Base-by-base conservation (phyloP, 768 basidiomycete genomes). In the Hemileccinum rubropunctum region DNA sequence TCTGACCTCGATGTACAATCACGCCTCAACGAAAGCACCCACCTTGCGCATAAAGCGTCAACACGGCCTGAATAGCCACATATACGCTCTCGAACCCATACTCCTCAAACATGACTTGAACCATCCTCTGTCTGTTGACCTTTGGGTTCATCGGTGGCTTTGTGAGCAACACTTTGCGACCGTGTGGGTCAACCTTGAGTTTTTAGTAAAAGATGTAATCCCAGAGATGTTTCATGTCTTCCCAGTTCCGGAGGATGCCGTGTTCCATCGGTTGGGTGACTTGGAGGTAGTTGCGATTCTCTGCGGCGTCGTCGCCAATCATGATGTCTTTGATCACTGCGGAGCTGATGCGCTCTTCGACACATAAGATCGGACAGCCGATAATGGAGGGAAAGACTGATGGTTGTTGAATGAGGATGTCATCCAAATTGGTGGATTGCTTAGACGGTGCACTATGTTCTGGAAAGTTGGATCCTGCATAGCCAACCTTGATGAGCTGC, bases 121-220 rank as follows among this genome's bases (percentile, higher is more conserved):
- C 88, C 94, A 99, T 98, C 68, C 80, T 76, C 69, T 94, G 86
- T 61, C 97, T 71, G 71, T 99, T 98, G 56, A 72, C 86, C 65
- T 86, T 91, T 3, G 97, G 97, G 71, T 99, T 98, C 97, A 98
- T 98, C 26, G 97, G 97, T 14, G 97, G 97, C 69, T 99, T 97
- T 0, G 97, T 99, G 60, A 99, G 78, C 53, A 99, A 71, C 34
- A 99, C 80, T 73, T 98, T 99, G 53, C 82, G 77, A 0, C 92
- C 97, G 23, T 76, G 74, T 36, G 95, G 86, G 62, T 98, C 86
- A 54, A 98, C 77, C 63, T 83, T 80, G 58, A 99, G 81, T 73
- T 98, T 98, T 75, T 97, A 92, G 59, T 91, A 76, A 67, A 99
- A 99, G 1, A 97, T 99, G 71, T 98, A 98, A 69, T 99, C 85